phyloP scores from a whole-genome alignment of 2,329 filamentous ascomycete genomes.

The Ceratocystis colombiana region DNA sequence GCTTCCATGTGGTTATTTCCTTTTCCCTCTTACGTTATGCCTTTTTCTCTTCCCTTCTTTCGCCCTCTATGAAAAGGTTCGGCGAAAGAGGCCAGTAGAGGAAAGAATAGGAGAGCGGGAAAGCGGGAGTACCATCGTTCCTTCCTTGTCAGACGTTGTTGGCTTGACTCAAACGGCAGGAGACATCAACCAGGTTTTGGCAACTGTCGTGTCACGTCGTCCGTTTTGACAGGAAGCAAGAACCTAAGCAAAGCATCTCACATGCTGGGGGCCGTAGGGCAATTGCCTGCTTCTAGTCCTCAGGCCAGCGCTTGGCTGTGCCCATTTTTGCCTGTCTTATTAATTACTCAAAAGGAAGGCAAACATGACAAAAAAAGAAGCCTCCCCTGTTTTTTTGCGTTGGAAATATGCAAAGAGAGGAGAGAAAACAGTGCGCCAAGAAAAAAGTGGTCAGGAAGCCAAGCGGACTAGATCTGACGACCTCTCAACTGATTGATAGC shows the following conservation, averaged over 20 bases:
- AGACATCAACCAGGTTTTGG: not conserved
- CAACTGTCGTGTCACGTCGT: not conserved
- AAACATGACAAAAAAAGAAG: not conserved
- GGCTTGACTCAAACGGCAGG: not conserved
- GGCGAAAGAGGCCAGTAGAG: too few relatives aligned
- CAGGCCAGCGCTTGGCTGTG: not conserved
- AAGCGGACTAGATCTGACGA: constrained; percentile 1
- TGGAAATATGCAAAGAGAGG: not conserved
- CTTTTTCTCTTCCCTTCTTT: not conserved
- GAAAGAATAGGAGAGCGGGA: not conserved
- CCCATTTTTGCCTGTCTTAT: not conserved
- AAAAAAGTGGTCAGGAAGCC: not conserved
- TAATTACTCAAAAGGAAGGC: not conserved
- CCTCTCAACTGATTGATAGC: constrained; percentile 19
- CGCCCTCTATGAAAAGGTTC: too few relatives aligned
- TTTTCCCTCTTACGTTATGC: constrained; percentile 3
- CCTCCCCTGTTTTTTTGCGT: not conserved
- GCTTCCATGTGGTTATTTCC: not conserved
- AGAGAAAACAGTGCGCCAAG: constrained; percentile 13
- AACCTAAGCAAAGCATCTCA: not conserved
- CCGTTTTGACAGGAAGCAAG: not conserved
- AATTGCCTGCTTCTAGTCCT: not conserved
- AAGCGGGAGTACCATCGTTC: not conserved
- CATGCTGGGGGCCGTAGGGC: not conserved
- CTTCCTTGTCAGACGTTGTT: not conserved